Evolutionary conservation across 176 grass and related monocot genomes (phyloP), one percentile per base, ranked within the genome.

Genomic region (Oryza coarctata): DNA sequence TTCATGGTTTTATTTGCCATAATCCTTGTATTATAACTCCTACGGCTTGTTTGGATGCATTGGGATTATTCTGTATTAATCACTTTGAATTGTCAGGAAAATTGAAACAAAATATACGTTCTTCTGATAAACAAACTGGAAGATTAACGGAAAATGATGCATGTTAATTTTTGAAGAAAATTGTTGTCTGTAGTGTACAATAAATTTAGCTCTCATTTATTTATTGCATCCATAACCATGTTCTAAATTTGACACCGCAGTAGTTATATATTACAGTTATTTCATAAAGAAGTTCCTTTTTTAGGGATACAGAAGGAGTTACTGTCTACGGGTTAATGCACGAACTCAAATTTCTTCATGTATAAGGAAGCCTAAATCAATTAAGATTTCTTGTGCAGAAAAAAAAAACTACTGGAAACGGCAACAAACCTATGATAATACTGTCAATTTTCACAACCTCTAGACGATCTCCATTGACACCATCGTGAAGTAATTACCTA

Each of bases 401-500:
- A 23, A 9, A 58, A 43, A 28, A 1, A 23, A 1, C 27, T 2
- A 31, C 6, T 11, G 3, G 12, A 73, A 38, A 55, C 39, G 58
- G 57, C 68, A 80, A 75, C 55, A 23, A 74, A 67, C 6, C 35
- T 49, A 69, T 28, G 29, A 55, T n/a, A 55, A 6, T 70, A 38
- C 14, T 71, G 61, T 7, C 55, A 86, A 36, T 76, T 36, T 39
- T 60, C 72, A 49, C 8, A 76, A 49, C 28, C 52, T 12, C 15
- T 4, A 6, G 38, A 0, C 7, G 44, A 86, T 65, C 68, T 25
- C 31, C 62, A 33, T 3, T 87, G 80, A 78, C 80, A 81, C 83
- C 83, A 84, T 30, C 25, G 80, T 84, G 68, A 75, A 60, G 74
- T 73, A 78, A 41, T n/a, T 49, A 10, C 18, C 2, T 50, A 62